Evolutionary conservation across 2,329 filamentous ascomycete species (phyloP), one percentile per base, ranked within the genome.

Genomic region (Diplocarpon rosae): DNA sequence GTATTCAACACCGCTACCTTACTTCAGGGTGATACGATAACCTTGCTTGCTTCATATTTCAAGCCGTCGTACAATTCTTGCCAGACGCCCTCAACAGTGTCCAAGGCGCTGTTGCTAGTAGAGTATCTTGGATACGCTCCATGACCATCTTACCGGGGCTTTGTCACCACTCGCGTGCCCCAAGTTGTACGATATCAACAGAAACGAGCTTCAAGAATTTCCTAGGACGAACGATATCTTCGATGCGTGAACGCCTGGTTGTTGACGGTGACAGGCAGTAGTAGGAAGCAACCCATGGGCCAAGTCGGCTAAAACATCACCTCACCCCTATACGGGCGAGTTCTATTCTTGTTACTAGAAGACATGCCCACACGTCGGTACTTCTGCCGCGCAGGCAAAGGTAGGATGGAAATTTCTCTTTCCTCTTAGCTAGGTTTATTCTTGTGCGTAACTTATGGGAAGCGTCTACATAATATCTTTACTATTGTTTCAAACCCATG

Each of bases 1-100:
- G 56, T 73, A 0, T 65, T 67, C 49, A 72, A 69, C 51, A 50
- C 57, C 4, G 49, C 58, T n/a, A 66, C 60, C 7, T 57, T 73
- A 0, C 52, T 66, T 1, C 48, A 73, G 43, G 68, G 67, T n/a
- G 71, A 74, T 59, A 71, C 13, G 71, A 74, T 59, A 71, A 75
- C 51, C 55, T 66, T 10, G 43, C 65, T 14, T 73, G 70, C 49
- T 67, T 69, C 47, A 61, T 53, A 11, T 60, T 66, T 28, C 63
- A 72, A 39, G 52, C 61, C 9, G 59, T 64, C 12, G 55, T 64
- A 48, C 62, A 65, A 7, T 62, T 55, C 4, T 56, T 65, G 1
- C 70, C 70, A 2, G 69, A 69, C 54, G 52, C 67, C 0, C 48
- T 70, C 1, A 60, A 59, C 1, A 59, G 60, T 1, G n/a, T 17